Evolutionary conservation across 2,329 filamentous ascomycete species (phyloP).

Genomic region (Fusarium robinianum): DNA sequence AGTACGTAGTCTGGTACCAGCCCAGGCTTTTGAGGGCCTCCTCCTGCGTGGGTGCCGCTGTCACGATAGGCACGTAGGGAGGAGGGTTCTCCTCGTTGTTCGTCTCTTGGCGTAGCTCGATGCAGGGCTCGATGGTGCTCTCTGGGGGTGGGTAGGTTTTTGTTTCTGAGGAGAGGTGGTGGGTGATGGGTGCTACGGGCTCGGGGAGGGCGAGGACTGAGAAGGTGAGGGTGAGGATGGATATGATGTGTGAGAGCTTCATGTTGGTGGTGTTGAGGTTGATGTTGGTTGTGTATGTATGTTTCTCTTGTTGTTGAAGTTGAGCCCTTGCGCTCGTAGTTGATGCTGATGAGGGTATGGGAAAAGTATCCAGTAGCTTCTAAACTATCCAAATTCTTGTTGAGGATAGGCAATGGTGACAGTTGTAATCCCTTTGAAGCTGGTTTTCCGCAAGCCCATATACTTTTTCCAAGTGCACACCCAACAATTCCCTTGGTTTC

Average conservation of each 20-base stretch:
- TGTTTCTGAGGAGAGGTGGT: background rate
- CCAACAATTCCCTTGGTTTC: too few species aligned
- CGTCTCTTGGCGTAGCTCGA: slow-evolving; percentile 13
- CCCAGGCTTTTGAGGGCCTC: slow-evolving; percentile 39
- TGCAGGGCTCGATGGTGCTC: too few species aligned
- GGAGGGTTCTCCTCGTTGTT: slow-evolving; percentile 26
- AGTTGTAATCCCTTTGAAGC: too few species aligned
- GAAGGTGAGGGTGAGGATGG: slow-evolving; percentile 11
- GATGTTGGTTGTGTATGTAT: slow-evolving; percentile 14
- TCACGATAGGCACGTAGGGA: slow-evolving; percentile 39
- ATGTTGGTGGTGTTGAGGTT: slow-evolving; percentile 3
- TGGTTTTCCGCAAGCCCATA: too few species aligned
- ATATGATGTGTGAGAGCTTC: background rate
- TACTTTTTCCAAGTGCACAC: too few species aligned
- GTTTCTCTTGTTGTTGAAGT: background rate
- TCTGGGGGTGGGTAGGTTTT: background rate
- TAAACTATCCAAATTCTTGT: too few species aligned
- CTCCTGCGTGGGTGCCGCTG: slow-evolving; percentile 40
- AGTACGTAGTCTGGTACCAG: slow-evolving; percentile 42
- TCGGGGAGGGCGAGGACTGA: slow-evolving; percentile 21
- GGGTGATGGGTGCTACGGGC: slow-evolving; percentile 7
- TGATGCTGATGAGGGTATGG: too few species aligned
- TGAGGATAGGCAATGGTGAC: too few species aligned
- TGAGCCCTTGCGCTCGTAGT: too few species aligned
- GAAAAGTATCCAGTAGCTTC: too few species aligned